Base-by-base conservation (phyloP, 1,284 basidiomycete genomes). In the Irpex sp. region DNA sequence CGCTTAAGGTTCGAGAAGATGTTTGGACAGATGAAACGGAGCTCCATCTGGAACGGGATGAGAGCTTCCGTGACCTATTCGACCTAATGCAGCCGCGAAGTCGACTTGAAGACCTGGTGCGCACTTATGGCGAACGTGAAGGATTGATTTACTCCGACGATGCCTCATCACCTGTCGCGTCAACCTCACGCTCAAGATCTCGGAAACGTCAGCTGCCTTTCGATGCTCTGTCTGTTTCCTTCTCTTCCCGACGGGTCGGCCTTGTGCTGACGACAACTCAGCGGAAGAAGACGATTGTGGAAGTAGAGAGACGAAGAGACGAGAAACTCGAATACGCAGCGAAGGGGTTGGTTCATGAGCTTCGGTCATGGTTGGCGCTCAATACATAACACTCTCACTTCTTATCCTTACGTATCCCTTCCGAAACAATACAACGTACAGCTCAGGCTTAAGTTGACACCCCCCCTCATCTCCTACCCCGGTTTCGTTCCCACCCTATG, bases 1-100 rank as follows among this genome's bases (percentile, higher is more conserved):
- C 85, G 5, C 82, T 92, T 68, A 91, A 90, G 74, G 88, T 91
- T 61, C 85, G 83, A 38, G 88, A 92, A 70, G 91, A 93, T 72
- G 81, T 91, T 48, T 86, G 86, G 78, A 75, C 79, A 57, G 90
- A 92, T 72, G 88, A 89, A 58, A 81, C 83, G 0, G 85, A 86
- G 72, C 79, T 92, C 17, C 89, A 92, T 67, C 82, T 91, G 54
- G 87, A 88, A 68, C 80, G 87, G 21, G 86, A 87, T 57, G 91
- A 92, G 70, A 80, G 82, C 9, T 91, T 88, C 77, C 84, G 84
- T 65, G 91, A 93, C 68, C 76, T 93, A 15, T 93, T 93, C 72
- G 87, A 89, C 65, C 81, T 90, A 62, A 81, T 80, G 70, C 89
- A 92, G 75, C 91, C 91, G 7, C 82, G 85, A 58, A 83, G 83